These are phyloP conservation scores for Leptodermis oblonga DNA, from an alignment of 257 asterid genomes.

Conservation along the genomic window DNA sequence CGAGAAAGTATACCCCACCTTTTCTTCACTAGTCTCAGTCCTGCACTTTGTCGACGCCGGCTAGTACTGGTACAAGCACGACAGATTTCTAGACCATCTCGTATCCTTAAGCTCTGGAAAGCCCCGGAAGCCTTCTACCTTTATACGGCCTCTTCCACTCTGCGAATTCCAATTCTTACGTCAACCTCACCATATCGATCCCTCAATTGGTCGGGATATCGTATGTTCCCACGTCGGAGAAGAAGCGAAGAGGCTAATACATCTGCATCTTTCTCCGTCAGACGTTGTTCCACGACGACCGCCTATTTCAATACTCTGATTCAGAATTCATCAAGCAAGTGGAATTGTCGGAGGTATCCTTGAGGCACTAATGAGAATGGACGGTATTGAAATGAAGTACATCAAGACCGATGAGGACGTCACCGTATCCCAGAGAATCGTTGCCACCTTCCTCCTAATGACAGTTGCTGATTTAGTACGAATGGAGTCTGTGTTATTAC, in stretches of 20 bases:
- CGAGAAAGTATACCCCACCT: conserved; percentile 40
- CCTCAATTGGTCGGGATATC: too few relatives aligned
- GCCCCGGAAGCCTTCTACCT: conserved; percentile 69
- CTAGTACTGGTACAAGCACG: conserved; percentile 95
- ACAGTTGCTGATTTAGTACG: conserved; percentile 91
- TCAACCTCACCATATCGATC: conserved; percentile 79
- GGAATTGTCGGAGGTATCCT: conserved; percentile 37
- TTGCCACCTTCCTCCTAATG: conserved; percentile 64
- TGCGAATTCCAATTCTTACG: conserved; percentile 86
- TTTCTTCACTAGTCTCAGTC: conserved; percentile 60
- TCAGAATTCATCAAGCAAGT: conserved; percentile 61
- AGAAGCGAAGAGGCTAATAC: conserved; percentile 64
- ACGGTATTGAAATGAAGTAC: conserved; percentile 58
- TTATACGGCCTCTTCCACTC: conserved; percentile 93
- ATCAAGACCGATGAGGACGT: conserved; percentile 77
- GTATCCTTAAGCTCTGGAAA: conserved; percentile 76
- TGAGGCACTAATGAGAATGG: conserved; percentile 30
- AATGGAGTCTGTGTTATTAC: too few relatives aligned
- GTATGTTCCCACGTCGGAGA: conserved; percentile 69
- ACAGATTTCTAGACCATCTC: conserved; percentile 70
- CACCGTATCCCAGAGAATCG: conserved; percentile 53
- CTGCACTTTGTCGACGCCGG: conserved; percentile 73
- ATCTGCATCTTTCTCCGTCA: conserved; percentile 85
- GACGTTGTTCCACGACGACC: conserved; percentile 49
- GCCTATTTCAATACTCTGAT: conserved; percentile 56